Conservation (phyloP, 495 filamentous ascomycete species). For the Polyplosphaeria fusca region DNA sequence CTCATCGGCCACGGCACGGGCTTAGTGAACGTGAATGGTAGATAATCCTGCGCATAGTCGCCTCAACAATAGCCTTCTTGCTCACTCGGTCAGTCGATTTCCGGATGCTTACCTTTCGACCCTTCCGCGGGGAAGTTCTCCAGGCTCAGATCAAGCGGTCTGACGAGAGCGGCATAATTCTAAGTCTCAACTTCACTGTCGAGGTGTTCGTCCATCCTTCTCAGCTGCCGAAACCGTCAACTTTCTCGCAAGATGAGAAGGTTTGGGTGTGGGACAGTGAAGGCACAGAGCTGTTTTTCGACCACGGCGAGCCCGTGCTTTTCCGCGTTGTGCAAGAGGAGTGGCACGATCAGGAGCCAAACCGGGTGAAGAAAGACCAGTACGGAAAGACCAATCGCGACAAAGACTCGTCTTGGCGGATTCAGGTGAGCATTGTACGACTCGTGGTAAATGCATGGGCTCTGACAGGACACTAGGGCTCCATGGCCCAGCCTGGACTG, state of each 20-base stretch:
- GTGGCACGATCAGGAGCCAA: conserved; percentile 84
- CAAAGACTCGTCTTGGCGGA: conserved; percentile 64
- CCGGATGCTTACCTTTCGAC: conserved; percentile 86
- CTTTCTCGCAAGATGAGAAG: conserved; percentile 69
- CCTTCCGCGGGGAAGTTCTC: conserved; percentile 88
- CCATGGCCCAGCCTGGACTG: conserved; percentile 29
- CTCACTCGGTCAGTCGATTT: conserved; percentile 67
- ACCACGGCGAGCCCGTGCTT: conserved; percentile 81
- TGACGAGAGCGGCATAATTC: conserved; percentile 68
- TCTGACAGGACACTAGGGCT: too few relatives aligned
- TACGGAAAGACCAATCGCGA: conserved; percentile 40
- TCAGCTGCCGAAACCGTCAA: conserved; percentile 65
- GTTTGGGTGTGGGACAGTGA: conserved; percentile 78
- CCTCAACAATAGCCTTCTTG: not conserved
- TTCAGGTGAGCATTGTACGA: too few relatives aligned
- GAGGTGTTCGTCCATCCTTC: conserved; percentile 74
- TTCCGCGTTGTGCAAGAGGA: conserved; percentile 79
- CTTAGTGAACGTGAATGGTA: conserved; percentile 87
- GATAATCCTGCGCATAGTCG: not conserved
- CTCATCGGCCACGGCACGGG: conserved; percentile 87
- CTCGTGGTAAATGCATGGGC: too few relatives aligned
- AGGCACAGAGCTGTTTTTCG: conserved; percentile 71
- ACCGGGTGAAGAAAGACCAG: conserved; percentile 51
- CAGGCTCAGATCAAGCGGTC: conserved; percentile 72
- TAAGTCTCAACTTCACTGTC: conserved; percentile 84